phyloP scores from a whole-genome alignment of 805 yeast genomes.

The Pichia sporocuriosa region DNA sequence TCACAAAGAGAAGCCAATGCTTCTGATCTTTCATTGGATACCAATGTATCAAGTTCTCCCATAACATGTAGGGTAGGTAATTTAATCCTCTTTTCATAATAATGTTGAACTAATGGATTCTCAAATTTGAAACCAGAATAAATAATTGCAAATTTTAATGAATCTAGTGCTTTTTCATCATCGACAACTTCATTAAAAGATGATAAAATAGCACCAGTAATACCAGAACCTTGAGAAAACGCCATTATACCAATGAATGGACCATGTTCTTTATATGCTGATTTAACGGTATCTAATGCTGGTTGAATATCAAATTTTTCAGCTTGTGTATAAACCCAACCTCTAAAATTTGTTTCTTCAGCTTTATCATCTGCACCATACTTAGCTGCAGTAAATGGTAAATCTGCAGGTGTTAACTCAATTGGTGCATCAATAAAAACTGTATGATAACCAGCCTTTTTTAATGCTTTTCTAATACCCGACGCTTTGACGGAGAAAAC shows the following conservation, averaged over 20 bases:
- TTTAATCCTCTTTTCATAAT: conserved; percentile 24
- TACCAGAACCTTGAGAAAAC: conserved; percentile 91
- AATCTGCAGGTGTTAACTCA: conserved; percentile 54
- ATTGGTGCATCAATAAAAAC: conserved; percentile 78
- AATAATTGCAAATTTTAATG: conserved; percentile 64
- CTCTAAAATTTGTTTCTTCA: conserved; percentile 31
- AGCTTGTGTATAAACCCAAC: conserved; percentile 66
- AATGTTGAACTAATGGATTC: conserved; percentile 24
- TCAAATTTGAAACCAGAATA: conserved; percentile 54
- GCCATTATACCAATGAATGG: conserved; percentile 89
- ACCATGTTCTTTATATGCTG: conserved; percentile 49
- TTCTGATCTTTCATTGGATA: conserved; percentile 63
- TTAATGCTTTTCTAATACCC: conserved; percentile 74
- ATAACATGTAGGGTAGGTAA: conserved; percentile 61
- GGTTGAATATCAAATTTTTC: conserved; percentile 30
- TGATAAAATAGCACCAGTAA: conserved; percentile 64
- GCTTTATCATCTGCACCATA: conserved; percentile 40
- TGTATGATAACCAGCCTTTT: conserved; percentile 56
- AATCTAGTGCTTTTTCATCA: conserved; percentile 35
- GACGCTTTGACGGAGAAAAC: conserved; percentile 84
- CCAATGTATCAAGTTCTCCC: conserved; percentile 85
- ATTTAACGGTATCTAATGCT: conserved; percentile 44
- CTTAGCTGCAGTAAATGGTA: conserved; percentile 55
- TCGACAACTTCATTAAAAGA: conserved; percentile 47
- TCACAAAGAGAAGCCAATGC: conserved; percentile 51